Evolutionary conservation across 2,329 filamentous ascomycete genomes (phyloP).

Genomic region (Orbilia javanica): DNA sequence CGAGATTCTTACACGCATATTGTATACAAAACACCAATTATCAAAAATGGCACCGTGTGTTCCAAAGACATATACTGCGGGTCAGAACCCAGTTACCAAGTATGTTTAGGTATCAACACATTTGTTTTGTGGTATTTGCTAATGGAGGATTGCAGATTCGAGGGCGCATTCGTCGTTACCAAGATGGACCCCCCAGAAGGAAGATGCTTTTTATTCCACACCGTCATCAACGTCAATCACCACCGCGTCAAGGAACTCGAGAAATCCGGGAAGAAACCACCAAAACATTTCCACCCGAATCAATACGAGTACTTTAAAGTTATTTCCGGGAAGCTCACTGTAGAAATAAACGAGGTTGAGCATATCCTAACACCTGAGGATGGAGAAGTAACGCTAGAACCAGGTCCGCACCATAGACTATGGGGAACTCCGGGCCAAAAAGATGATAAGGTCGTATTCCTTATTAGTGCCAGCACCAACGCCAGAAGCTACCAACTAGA

Average conservation of each 20-base stretch:
- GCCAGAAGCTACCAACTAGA: conserved; percentile 63
- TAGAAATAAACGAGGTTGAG: conserved; percentile 63
- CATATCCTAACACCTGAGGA: conserved; percentile 61
- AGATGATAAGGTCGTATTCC: conserved; percentile 58
- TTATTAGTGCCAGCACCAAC: conserved; percentile 61
- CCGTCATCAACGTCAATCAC: conserved; percentile 61
- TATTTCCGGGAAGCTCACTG: conserved; percentile 61
- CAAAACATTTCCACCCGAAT: conserved; percentile 63
- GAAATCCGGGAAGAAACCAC: conserved; percentile 61
- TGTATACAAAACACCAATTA: background rate
- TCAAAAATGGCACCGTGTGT: conserved; percentile 34
- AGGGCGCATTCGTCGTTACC: conserved; percentile 31
- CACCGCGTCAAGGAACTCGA: conserved; percentile 57
- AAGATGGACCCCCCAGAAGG: conserved; percentile 62
- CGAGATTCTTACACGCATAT: background rate
- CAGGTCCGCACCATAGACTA: conserved; percentile 58
- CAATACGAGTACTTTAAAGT: conserved; percentile 64
- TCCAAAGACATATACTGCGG: conserved; percentile 45
- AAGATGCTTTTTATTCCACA: conserved; percentile 61
- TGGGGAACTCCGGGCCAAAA: conserved; percentile 32
- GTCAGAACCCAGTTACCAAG: conserved; percentile 42
- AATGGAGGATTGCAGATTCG: conserved; percentile 6
- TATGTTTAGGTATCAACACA: background rate
- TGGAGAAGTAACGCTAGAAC: conserved; percentile 62
- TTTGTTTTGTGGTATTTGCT: background rate